Evolutionary conservation across 768 basidiomycete genomes (phyloP).

Genomic region (Nidularia pulvinata): DNA sequence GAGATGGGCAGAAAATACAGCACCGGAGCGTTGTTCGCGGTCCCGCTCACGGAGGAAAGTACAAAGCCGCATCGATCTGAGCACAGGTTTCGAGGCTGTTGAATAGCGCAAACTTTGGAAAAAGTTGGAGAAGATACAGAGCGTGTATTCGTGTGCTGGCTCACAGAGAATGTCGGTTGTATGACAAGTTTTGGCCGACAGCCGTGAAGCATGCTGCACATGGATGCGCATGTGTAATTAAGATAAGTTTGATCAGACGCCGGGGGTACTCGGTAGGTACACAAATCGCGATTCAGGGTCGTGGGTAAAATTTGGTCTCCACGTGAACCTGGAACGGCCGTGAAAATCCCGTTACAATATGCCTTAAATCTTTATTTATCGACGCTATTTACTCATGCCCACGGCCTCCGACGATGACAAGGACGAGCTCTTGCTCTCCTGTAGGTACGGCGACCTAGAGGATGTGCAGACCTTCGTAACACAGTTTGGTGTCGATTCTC

Average conservation of each 20-base stretch:
- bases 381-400: constrained; percentile 1
- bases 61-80: no score
- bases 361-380: not conserved
- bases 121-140: no score
- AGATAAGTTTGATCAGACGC: no score
- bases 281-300: not conserved
- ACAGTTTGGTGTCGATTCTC: constrained; percentile 48
- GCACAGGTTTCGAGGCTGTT: no score
- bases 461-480: constrained; percentile 70
- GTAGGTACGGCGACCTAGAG: constrained; percentile 87
- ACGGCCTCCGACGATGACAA: constrained; percentile 47
- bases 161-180: no score
- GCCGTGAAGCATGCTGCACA: no score
- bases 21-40: not conserved
- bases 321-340: not conserved
- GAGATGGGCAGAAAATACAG: not conserved
- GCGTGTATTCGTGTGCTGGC: no score
- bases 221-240: no score
- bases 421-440: constrained; percentile 79
- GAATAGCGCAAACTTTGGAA: no score
- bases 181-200: no score
- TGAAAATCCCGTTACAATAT: not conserved
- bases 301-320: not conserved
- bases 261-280: not conserved
- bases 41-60: no score